phyloP scores from a whole-genome alignment of 2,329 filamentous ascomycete genomes.

The Fusarium hostae region DNA sequence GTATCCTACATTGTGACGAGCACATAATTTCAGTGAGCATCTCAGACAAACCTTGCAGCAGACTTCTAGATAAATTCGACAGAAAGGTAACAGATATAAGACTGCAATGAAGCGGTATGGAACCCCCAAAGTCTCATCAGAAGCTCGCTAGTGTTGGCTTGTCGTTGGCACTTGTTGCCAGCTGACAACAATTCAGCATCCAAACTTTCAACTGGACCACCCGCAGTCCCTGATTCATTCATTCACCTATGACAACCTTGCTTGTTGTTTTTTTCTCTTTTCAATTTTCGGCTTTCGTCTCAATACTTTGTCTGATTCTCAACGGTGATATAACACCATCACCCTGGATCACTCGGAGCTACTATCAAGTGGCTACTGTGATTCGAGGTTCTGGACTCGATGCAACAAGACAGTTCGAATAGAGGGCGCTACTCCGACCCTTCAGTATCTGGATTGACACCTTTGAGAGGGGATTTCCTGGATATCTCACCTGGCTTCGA shows the following conservation, averaged over 20 bases:
- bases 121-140: no score
- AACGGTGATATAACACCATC: neutral
- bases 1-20: neutral
- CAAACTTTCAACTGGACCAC: neutral
- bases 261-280: neutral
- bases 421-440: slow-evolving; percentile 41
- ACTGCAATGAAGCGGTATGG: no score
- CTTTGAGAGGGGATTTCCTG: slow-evolving; percentile 54
- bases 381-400: slow-evolving; percentile 14
- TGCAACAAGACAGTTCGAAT: slow-evolving; percentile 33
- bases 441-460: slow-evolving; percentile 39
- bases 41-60: neutral
- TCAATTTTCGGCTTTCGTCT: neutral
- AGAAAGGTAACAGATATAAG: neutral
- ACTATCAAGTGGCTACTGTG: slow-evolving; percentile 12
- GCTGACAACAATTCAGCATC: neutral
- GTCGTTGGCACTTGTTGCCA: slow-evolving; percentile 8
- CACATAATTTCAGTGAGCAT: neutral
- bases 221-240: neutral
- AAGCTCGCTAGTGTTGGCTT: neutral
- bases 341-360: neutral
- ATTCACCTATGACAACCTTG: neutral
- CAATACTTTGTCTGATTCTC: neutral
- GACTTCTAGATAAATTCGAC: neutral
- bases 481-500: slow-evolving; percentile 44